Evolutionary conservation across 805 yeast genomes (phyloP).

Genomic region (Lachancea kluyveri): DNA sequence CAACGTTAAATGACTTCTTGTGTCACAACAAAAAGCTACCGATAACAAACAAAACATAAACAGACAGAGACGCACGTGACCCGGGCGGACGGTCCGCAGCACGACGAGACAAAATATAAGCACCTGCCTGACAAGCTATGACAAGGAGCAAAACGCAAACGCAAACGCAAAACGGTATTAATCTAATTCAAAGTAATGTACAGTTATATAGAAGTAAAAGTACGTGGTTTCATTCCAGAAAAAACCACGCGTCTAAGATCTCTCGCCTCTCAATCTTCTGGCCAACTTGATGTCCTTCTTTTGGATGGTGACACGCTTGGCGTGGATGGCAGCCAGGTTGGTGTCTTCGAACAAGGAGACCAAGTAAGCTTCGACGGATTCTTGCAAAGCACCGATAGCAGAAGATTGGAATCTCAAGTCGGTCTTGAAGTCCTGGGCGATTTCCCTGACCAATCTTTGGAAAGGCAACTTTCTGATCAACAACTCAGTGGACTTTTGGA

Average conservation of each 20-base stretch:
- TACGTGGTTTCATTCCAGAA: too few species aligned
- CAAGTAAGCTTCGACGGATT: conserved; percentile 96
- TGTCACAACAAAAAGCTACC: too few species aligned
- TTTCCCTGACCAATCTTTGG: conserved; percentile 95
- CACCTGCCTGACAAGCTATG: too few species aligned
- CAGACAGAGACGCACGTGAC: too few species aligned
- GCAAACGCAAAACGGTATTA: too few species aligned
- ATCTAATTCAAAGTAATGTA: too few species aligned
- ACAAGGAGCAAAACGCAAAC: too few species aligned
- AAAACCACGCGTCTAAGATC: conserved; percentile 71
- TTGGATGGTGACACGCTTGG: conserved; percentile 97
- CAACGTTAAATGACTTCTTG: too few species aligned
- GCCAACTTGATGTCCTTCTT: conserved; percentile 98
- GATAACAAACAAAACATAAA: too few species aligned
- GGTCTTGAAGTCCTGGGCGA: conserved; percentile 89
- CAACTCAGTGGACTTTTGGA: conserved; percentile 92
- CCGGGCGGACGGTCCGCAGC: too few species aligned
- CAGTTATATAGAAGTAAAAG: too few species aligned
- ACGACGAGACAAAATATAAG: too few species aligned
- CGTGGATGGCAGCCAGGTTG: conserved; percentile 97
- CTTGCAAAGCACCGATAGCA: conserved; percentile 97
- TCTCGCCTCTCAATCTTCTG: conserved; percentile 96
- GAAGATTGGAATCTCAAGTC: conserved; percentile 95
- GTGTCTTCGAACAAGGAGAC: conserved; percentile 97
- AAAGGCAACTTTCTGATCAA: conserved; percentile 95